Conservation (phyloP, 805 yeast genomes). For the Nakazawaea holstii region DNA sequence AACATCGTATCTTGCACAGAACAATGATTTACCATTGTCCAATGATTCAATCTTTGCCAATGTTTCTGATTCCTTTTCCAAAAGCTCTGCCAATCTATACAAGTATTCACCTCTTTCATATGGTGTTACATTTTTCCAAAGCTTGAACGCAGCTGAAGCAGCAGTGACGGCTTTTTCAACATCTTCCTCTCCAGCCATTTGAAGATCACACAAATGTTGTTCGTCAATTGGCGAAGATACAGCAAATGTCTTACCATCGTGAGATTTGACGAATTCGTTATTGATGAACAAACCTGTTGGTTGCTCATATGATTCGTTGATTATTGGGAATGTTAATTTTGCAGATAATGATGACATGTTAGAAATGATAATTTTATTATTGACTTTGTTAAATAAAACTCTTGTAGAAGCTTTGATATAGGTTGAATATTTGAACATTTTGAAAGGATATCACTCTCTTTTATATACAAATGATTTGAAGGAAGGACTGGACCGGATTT, state of each 20-base stretch:
- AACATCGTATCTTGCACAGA: conserved; percentile 63
- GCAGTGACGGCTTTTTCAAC: conserved; percentile 66
- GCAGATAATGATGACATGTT: conserved; percentile 15
- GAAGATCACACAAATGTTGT: conserved; percentile 43
- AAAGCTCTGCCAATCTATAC: conserved; percentile 59
- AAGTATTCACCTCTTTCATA: conserved; percentile 46
- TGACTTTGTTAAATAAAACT: background rate
- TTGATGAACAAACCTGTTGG: conserved; percentile 58
- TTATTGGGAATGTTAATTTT: conserved; percentile 27
- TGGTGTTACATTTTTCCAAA: conserved; percentile 62
- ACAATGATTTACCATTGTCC: conserved; percentile 74
- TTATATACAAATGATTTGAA: too few species aligned
- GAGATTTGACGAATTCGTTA: conserved; percentile 48
- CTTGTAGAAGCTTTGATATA: background rate
- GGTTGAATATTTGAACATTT: too few species aligned
- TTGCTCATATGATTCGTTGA: conserved; percentile 40
- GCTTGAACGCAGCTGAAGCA: conserved; percentile 55
- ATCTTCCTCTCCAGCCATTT: conserved; percentile 55
- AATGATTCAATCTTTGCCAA: conserved; percentile 65
- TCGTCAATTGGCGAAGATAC: conserved; percentile 50
- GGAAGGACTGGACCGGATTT: too few species aligned
- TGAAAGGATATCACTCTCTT: too few species aligned
- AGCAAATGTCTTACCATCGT: conserved; percentile 44
- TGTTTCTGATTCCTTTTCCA: conserved; percentile 58
- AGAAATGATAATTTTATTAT: background rate